Evolutionary conservation across 257 asterid species (phyloP), one percentile per base, ranked within the genome.

Genomic region (Gentiana macrophylla): DNA sequence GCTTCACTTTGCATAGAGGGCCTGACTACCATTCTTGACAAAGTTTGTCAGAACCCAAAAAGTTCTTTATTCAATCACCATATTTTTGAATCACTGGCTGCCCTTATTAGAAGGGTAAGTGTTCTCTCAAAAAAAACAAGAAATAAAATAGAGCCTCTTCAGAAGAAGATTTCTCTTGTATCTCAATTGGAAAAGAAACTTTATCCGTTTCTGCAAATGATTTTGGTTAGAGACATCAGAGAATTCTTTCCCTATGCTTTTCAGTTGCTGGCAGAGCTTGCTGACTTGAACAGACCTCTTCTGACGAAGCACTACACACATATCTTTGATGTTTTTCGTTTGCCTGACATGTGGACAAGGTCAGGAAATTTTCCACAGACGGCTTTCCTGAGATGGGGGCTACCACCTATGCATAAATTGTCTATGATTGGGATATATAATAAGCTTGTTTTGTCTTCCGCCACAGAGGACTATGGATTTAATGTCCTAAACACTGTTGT

Each of bases 231-330:
- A 70, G 95, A 87, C 70, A 69, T 87, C 59, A 78, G 78, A 1
- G 98, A 91, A 74, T 91, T 87, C 77, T 83, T 83, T 69, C 95
- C 98, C 56, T 85, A 91, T 61, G 89, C 94, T 53, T 91, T 87
- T 72, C 95, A 91, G 71, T 82, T 91, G 56, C 84, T 91, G 61
- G 92, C 98, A 53, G 96, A 79, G 86, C 96, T 91, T 50, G 95
- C 87, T 76, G 98, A 84, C 69, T 75, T 79, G 69, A 87, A 82
- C 64, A 69, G 65, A 53, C 63, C 85, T 59, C 91, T 84, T 35
- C 66, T 77, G 12, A 93, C 94, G 1, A 81, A 70, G 55, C 79
- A 74, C 73, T 91, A 91, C 64, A 74, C 78, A 86, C 84, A 79
- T 62, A 83, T 91, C 33, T 91, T 91, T 62, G 66, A 81, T 49